A percentile compares a stretch with the other conserved stretches of the same genome.
Conservation (phyloP, 208 protist genomes). For the Trypanosomatidae sp. region DNA sequence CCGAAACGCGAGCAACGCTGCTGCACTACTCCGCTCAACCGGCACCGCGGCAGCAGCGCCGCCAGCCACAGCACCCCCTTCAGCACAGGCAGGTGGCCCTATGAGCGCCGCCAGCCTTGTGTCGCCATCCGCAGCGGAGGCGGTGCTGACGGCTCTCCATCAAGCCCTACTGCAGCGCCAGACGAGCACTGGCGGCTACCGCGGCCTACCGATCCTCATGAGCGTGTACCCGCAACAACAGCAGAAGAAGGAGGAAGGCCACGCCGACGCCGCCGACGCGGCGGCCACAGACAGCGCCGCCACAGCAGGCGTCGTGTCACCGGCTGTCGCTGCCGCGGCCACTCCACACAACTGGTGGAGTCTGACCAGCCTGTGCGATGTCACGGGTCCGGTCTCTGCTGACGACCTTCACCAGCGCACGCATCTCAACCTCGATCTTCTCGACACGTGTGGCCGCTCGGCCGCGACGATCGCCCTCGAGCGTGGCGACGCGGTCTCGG, state of each 20-base stretch:
- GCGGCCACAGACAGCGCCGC: background rate
- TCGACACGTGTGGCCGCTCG: constrained; percentile 17
- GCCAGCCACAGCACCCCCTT: background rate
- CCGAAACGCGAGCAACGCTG: background rate
- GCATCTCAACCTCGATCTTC: constrained; percentile 35
- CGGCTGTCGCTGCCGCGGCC: background rate
- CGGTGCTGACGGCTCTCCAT: constrained; percentile 14
- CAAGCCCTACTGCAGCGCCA: constrained; percentile 13
- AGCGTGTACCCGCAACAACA: constrained; percentile 19
- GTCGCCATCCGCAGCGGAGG: constrained; percentile 7
- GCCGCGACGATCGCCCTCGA: constrained; percentile 35
- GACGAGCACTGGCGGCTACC: constrained; percentile 9
- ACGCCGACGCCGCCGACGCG: background rate
- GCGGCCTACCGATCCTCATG: constrained; percentile 18
- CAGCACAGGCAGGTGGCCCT: background rate
- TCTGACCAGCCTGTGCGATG: constrained; percentile 11
- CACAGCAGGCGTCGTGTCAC: background rate
- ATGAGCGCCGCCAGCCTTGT: background rate
- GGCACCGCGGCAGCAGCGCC: background rate
- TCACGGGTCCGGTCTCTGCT: background rate
- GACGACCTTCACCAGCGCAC: constrained; percentile 1
- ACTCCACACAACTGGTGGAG: constrained; percentile 9
- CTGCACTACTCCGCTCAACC: background rate
- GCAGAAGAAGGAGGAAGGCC: background rate
- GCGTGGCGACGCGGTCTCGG: constrained; percentile 36